Evolutionary conservation across 495 filamentous ascomycete genomes (phyloP).

Genomic region (Venustampulla echinocandica): DNA sequence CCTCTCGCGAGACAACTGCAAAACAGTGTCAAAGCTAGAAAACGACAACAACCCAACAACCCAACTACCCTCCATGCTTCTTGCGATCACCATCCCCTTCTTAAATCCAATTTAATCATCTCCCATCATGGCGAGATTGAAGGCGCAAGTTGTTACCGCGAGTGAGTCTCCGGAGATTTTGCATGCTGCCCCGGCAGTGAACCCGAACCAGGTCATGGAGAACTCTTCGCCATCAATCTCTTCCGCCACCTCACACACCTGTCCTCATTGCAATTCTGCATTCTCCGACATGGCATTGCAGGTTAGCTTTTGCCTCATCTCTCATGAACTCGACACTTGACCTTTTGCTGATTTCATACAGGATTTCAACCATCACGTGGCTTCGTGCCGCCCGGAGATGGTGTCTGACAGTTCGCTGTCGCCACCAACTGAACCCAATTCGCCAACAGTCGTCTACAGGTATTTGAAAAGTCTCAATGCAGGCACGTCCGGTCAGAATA

Average conservation of each 20-base stretch:
- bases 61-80: neutral
- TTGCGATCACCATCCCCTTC: neutral
- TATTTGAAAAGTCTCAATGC: neutral
- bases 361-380: constrained; percentile 18
- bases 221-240: constrained; percentile 3
- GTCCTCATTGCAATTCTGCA: constrained; percentile 7
- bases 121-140: neutral
- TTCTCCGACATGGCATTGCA: constrained; percentile 4
- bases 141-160: neutral
- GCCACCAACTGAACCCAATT: constrained; percentile 5
- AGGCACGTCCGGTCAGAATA: too few relatives aligned
- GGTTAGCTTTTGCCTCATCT: constrained; percentile 4
- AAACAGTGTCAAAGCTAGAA: neutral
- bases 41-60: neutral
- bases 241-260: constrained; percentile 1
- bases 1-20: neutral
- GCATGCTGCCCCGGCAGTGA: neutral
- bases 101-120: neutral
- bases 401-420: constrained; percentile 7
- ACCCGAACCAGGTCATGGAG: constrained; percentile 1
- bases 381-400: constrained; percentile 3
- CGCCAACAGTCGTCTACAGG: neutral
- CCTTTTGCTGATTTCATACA: constrained; percentile 11
- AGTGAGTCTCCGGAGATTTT: neutral
- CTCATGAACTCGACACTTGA: neutral